Conservation (phyloP, 441 rosid genomes). For the Sinapis alba region DNA sequence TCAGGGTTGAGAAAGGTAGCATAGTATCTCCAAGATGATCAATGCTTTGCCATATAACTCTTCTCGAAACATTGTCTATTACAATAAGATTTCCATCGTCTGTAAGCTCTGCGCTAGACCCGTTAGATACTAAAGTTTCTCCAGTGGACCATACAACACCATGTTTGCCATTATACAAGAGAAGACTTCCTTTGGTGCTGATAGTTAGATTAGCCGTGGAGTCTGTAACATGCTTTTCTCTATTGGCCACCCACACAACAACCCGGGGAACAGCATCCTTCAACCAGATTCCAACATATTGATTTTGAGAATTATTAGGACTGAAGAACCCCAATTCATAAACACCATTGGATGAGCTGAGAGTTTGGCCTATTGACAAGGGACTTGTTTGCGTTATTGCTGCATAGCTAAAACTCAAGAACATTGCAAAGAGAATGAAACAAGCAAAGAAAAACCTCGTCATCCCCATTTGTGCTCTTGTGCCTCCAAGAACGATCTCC, state of each 20-base stretch:
- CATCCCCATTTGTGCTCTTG: background rate
- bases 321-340: conserved; percentile 50
- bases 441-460: background rate
- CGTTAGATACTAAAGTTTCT: background rate
- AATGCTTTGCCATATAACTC: conserved; percentile 26
- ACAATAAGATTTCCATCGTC: conserved; percentile 9
- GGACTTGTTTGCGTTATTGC: conserved; percentile 15
- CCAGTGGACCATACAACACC: conserved; percentile 13
- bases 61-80: background rate
- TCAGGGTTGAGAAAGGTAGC: background rate
- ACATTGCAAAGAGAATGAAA: conserved; percentile 12
- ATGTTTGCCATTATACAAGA: background rate
- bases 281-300: conserved; percentile 53
- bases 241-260: conserved; percentile 43
- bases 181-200: conserved; percentile 28
- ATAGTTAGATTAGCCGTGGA: conserved; percentile 14
- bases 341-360: conserved; percentile 35
- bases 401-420: conserved; percentile 8
- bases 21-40: conserved; percentile 25
- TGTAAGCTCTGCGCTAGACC: conserved; percentile 13
- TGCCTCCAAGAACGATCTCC: conserved; percentile 7
- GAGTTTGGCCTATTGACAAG: conserved; percentile 33
- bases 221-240: conserved; percentile 18
- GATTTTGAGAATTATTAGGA: conserved; percentile 13
- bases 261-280: conserved; percentile 5